Base-by-base conservation (phyloP, 177 flowering plant genomes). In the Vitis hybrid region DNA sequence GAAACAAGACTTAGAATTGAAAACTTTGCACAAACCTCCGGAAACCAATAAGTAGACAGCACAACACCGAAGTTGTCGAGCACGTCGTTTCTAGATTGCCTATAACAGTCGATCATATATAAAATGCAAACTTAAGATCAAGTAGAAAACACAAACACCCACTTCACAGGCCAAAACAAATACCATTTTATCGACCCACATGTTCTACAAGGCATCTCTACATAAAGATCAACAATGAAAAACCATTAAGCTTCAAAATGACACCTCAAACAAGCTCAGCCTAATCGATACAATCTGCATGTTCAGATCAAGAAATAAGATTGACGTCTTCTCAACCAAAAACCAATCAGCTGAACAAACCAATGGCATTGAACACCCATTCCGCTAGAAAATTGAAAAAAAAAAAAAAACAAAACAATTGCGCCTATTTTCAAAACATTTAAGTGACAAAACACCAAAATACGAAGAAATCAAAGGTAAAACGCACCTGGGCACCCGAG, bases 401-500 rank as follows among this genome's bases (percentile, higher is more conserved):
- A n/a, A n/a, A n/a, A n/a, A 38, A 38, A 57, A 67, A 3, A 5
- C 54, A 24, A 24, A 24, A 0, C 60, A 2, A 52, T 33, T 38
- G 47, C 7, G 2, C 47, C 47, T 0, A 38, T 38, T 38, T 31
- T 5, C 47, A 38, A 5, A 38, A 6, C 47, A 9, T 38, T 38
- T 1, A 38, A 38, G 47, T 5, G 47, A 38, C 8, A 38, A 38
- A 24, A 24, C 5, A 49, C 3, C 31, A 54, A 38, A 8, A 64
- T 51, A 14, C 50, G 57, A 33, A 61, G 3, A 55, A 69, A 22
- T 18, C 33, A 11, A 49, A 56, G 50, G 51, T 54, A 71, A 50
- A 73, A 73, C 62, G 53, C 38, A 91, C 96, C 88, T 86, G 58
- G 87, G 82, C 10, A 59, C 49, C 19, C 80, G 79, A 73, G 92